Percentiles rank a stretch among this genome's conserved stretches.
These are phyloP conservation scores for Chloromonas sp. DNA, from an alignment of 163 green algal species.

Conservation along the genomic window DNA sequence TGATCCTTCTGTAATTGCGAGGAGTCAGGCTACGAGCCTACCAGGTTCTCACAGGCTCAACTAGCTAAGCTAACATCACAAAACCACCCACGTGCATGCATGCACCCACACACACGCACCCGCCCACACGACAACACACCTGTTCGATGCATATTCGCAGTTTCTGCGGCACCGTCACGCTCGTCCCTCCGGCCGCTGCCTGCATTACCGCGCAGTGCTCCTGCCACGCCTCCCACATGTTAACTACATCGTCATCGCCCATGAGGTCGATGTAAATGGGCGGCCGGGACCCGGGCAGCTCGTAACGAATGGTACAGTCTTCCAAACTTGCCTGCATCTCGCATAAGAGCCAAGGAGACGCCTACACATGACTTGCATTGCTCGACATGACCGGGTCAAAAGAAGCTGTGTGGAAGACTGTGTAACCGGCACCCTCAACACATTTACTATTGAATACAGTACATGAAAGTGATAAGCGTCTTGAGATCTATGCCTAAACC, in stretches of 20 bases:
- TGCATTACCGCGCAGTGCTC: background rate
- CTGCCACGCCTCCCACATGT: constrained; percentile 70
- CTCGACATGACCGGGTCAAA: background rate
- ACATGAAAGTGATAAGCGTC: no score
- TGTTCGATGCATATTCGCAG: constrained; percentile 12
- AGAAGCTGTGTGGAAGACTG: constrained; percentile 13
- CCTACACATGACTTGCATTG: background rate
- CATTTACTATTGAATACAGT: background rate
- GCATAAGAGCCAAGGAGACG: background rate
- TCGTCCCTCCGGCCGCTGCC: background rate
- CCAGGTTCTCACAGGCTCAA: background rate
- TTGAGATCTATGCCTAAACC: no score
- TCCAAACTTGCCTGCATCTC: constrained; percentile 8
- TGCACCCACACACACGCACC: background rate
- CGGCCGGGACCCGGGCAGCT: constrained; percentile 50
- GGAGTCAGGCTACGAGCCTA: no score
- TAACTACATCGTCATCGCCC: constrained; percentile 63
- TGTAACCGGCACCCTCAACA: constrained; percentile 10
- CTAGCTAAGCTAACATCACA: background rate
- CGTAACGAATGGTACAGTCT: constrained; percentile 50
- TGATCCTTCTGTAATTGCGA: no score
- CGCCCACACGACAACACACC: background rate
- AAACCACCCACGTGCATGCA: background rate
- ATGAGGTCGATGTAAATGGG: constrained; percentile 56
- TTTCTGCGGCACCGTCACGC: background rate